These are phyloP conservation scores for Citrus inodora DNA, from an alignment of 345 rosid genomes.

Conservation along the genomic window DNA sequence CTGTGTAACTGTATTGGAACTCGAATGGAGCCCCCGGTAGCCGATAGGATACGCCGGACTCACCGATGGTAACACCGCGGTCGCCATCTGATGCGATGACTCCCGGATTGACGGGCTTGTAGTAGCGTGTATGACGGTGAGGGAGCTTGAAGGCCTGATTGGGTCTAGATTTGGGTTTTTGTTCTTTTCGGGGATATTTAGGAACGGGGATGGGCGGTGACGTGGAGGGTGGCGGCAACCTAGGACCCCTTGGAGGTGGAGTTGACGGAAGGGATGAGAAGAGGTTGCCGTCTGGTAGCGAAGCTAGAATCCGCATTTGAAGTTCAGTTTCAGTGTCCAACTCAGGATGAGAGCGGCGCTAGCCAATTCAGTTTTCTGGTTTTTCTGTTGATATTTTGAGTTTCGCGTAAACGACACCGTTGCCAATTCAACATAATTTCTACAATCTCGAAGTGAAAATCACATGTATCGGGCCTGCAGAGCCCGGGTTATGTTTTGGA, in stretches of 20 bases:
- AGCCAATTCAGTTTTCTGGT: neutral
- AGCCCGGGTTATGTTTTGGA: neutral
- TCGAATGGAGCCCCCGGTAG: conserved; percentile 96
- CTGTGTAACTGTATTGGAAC: conserved; percentile 90
- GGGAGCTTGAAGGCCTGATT: conserved; percentile 69
- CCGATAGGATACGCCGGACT: conserved; percentile 79
- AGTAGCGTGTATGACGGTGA: conserved; percentile 63
- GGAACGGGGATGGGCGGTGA: conserved; percentile 77
- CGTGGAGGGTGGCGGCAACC: conserved; percentile 18
- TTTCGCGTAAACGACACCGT: neutral
- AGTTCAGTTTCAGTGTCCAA: neutral
- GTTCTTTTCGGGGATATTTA: conserved; percentile 56
- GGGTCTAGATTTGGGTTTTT: conserved; percentile 20
- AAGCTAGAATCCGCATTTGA: conserved; percentile 53
- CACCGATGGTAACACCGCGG: conserved; percentile 66
- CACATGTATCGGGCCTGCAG: neutral
- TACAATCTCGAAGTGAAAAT: too few species aligned
- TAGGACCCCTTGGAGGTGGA: conserved; percentile 33
- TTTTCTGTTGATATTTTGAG: conserved; percentile 1
- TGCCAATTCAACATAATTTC: too few species aligned
- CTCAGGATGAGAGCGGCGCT: too few species aligned
- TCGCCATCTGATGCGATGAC: conserved; percentile 65
- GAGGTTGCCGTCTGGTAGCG: conserved; percentile 58
- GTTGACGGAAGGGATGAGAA: conserved; percentile 73
- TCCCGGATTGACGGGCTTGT: conserved; percentile 65